Evolutionary conservation across 139 green algal genomes (phyloP).

Genomic region (Monoraphidium neglectum): DNA sequence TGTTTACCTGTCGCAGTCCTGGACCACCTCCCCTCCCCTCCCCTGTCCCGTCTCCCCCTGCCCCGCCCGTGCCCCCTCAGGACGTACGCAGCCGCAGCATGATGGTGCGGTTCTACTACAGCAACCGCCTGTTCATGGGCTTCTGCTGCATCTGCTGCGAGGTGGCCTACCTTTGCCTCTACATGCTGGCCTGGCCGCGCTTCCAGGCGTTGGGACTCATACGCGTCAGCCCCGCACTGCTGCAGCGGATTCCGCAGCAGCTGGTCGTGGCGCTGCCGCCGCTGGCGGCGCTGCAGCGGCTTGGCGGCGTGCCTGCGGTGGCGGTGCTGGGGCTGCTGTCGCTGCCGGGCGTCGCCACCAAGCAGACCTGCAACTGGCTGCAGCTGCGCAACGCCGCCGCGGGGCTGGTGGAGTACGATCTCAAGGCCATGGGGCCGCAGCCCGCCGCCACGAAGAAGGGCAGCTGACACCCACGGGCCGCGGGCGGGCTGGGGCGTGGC

Average conservation of each 20-base stretch:
- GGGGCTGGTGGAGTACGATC: constrained; percentile 54
- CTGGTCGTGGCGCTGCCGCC: not conserved
- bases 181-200: constrained; percentile 29
- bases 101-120: constrained; percentile 93
- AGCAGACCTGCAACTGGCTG: constrained; percentile 81
- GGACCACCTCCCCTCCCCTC: too few relatives aligned
- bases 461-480: too few relatives aligned
- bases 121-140: constrained; percentile 93
- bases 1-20: too few relatives aligned
- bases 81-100: constrained; percentile 62
- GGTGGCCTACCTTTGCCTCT: constrained; percentile 66
- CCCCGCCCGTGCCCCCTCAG: constrained; percentile 42
- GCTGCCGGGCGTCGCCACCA: constrained; percentile 64
- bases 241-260: not conserved
- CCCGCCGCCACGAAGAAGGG: not conserved
- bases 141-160: constrained; percentile 93
- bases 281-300: not conserved
- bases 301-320: constrained; percentile 29
- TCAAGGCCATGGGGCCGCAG: constrained; percentile 12
- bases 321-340: constrained; percentile 41
- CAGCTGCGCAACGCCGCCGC: constrained; percentile 62
- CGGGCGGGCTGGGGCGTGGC: too few relatives aligned
- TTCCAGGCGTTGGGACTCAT: constrained; percentile 46
- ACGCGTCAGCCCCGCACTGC: constrained; percentile 23
- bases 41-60: not conserved